Evolutionary conservation across 257 asterid genomes (phyloP).

Genomic region (Petrea volubilis): DNA sequence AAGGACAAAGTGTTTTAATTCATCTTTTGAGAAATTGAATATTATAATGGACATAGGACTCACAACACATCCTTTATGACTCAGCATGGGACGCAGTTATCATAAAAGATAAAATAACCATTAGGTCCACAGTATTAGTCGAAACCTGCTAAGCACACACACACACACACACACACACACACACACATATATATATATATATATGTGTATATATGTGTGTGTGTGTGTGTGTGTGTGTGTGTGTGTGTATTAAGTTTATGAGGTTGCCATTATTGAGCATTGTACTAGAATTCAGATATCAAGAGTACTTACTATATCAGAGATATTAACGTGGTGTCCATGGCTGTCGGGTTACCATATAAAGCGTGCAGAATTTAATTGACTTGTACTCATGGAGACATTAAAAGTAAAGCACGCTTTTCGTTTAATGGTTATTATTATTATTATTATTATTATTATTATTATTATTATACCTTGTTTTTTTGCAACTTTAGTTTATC

Average conservation of each 20-base stretch:
- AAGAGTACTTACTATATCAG: background rate
- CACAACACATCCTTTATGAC: constrained; percentile 48
- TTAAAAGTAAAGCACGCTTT: background rate
- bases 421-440: background rate
- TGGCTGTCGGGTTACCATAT: constrained; percentile 17
- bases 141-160: too few relatives aligned
- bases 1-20: background rate
- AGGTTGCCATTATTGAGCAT: constrained; percentile 7
- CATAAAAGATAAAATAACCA: constrained; percentile 15
- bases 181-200: background rate
- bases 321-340: constrained; percentile 24
- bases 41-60: constrained; percentile 37
- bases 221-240: background rate
- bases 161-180: too few relatives aligned
- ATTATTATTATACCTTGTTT: too few relatives aligned
- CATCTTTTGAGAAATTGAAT: constrained; percentile 35
- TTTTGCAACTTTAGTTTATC: too few relatives aligned
- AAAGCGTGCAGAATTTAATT: constrained; percentile 10
- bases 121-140: constrained; percentile 15
- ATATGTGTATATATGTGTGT: background rate
- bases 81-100: constrained; percentile 51
- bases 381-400: background rate
- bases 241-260: background rate
- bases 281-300: constrained; percentile 13
- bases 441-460: too few relatives aligned